These are phyloP conservation scores for Malus asiatica DNA, from an alignment of 306 rosid species.

Conservation along the genomic window DNA sequence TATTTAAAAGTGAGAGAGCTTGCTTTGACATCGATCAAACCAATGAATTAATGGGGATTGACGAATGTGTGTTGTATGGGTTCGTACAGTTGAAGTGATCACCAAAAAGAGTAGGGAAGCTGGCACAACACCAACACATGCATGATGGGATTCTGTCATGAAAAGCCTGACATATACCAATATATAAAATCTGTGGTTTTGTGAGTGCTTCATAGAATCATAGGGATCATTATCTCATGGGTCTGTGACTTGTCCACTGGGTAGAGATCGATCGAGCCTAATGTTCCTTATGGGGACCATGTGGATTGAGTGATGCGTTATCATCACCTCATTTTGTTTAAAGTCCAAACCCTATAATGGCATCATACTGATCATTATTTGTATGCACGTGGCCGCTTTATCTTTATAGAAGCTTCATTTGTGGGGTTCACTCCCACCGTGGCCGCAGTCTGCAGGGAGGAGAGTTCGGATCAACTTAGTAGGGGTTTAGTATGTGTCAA, in stretches of 20 bases:
- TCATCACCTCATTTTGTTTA: conserved; percentile 12
- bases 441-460: background rate
- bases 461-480: background rate
- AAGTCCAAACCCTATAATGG: conserved; percentile 24
- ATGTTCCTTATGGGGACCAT: conserved; percentile 33
- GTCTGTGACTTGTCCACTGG: conserved; percentile 14
- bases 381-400: conserved; percentile 23
- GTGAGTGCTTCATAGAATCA: background rate
- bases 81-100: background rate
- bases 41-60: background rate
- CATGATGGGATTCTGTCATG: background rate
- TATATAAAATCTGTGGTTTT: background rate
- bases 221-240: conserved; percentile 19
- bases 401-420: conserved; percentile 24
- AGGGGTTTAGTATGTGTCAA: background rate
- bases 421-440: conserved; percentile 8
- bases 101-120: background rate
- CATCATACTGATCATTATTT: conserved; percentile 24
- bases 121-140: conserved; percentile 6
- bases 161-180: background rate
- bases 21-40: background rate
- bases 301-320: conserved; percentile 25
- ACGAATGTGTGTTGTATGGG: background rate
- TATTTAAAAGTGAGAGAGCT: background rate
- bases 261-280: conserved; percentile 12